These are phyloP conservation scores for Craterostigma plantagineum DNA, from an alignment of 257 asterid genomes.

Conservation along the genomic window DNA sequence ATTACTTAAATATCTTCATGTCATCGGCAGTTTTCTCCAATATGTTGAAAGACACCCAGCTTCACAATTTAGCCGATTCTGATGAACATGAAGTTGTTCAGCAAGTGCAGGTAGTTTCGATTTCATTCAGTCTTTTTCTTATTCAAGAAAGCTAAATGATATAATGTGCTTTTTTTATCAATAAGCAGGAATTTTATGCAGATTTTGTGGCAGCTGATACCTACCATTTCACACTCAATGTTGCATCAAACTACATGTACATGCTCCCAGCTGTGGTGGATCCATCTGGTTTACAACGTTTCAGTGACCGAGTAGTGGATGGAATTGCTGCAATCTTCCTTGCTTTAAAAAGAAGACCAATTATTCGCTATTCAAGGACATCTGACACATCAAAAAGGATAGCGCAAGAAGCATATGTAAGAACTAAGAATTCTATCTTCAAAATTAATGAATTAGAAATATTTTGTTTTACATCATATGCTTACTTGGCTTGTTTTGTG, in stretches of 20 bases:
- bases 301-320: constrained; percentile 74
- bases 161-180: neutral
- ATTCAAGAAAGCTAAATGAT: neutral
- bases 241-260: constrained; percentile 62
- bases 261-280: constrained; percentile 94
- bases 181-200: constrained; percentile 75
- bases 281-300: constrained; percentile 60
- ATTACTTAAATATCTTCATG: constrained; percentile 3
- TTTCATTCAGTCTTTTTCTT: neutral
- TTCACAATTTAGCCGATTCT: constrained; percentile 87
- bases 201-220: constrained; percentile 84
- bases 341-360: constrained; percentile 74
- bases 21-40: constrained; percentile 81
- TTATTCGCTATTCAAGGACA: constrained; percentile 74
- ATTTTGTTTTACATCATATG: constrained; percentile 7
- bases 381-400: constrained; percentile 81
- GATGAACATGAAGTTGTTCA: constrained; percentile 90
- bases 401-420: constrained; percentile 86
- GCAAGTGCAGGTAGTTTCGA: constrained; percentile 69
- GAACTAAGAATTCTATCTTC: constrained; percentile 9
- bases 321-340: constrained; percentile 84
- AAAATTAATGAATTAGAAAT: no score
- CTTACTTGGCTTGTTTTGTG: neutral
- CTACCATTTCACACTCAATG: constrained; percentile 64
- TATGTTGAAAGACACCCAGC: constrained; percentile 86